Percentiles rank a stretch among this genome's conserved stretches.
These are phyloP conservation scores for Ceratocystiopsis sp. DNA, from an alignment of 2,329 filamentous ascomycete species.

Conservation along the genomic window DNA sequence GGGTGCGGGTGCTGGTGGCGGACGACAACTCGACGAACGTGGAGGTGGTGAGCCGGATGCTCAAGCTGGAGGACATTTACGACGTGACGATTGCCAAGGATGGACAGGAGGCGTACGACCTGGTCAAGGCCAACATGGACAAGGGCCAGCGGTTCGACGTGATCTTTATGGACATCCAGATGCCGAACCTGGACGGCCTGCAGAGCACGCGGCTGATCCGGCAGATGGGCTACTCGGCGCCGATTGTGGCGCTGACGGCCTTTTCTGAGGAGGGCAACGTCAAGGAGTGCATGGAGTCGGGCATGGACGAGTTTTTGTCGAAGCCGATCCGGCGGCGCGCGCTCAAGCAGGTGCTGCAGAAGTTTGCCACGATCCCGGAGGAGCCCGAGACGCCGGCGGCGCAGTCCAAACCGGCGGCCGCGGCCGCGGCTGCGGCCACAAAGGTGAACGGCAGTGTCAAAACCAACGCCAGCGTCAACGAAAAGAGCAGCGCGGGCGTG, in stretches of 20 bases:
- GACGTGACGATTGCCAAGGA: constrained; percentile 80
- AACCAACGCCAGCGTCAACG: too few relatives aligned
- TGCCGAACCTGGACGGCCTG: constrained; percentile 83
- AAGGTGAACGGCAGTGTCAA: too few relatives aligned
- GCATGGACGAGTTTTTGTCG: constrained; percentile 79
- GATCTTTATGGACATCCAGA: constrained; percentile 93
- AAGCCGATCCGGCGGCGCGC: constrained; percentile 67
- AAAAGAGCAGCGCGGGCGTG: too few relatives aligned
- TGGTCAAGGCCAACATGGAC: constrained; percentile 69
- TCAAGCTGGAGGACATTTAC: constrained; percentile 64
- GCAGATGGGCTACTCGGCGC: constrained; percentile 68
- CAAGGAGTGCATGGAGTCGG: constrained; percentile 69
- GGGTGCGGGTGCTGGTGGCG: constrained; percentile 68
- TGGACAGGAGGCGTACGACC: constrained; percentile 73
- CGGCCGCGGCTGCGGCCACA: too few relatives aligned
- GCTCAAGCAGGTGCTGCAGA: constrained; percentile 70
- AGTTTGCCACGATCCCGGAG: constrained; percentile 67
- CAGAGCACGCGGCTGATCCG: constrained; percentile 76
- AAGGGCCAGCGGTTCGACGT: constrained; percentile 59
- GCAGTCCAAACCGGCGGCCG: too few relatives aligned
- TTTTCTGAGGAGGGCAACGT: constrained; percentile 85
- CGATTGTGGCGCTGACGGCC: constrained; percentile 80
- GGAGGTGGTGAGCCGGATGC: constrained; percentile 41
- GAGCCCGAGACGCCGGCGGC: constrained; percentile 33
- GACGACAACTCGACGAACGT: constrained; percentile 48